These are phyloP conservation scores for Thermochaetoides thermophila DNA, from an alignment of 495 filamentous ascomycete genomes.

Conservation along the genomic window DNA sequence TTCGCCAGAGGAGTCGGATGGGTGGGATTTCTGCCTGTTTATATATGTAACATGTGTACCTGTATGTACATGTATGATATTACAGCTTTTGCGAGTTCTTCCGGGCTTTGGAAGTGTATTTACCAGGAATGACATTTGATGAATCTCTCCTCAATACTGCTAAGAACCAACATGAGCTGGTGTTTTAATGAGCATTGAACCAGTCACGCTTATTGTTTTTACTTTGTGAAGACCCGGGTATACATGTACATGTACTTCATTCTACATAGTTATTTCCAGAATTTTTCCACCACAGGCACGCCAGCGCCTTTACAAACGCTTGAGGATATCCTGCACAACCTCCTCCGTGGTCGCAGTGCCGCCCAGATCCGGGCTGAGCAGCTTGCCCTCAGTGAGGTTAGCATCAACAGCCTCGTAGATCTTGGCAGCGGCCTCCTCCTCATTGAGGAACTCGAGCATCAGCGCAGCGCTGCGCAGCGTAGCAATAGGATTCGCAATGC, in stretches of 20 bases:
- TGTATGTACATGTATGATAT: slow-evolving; percentile 6
- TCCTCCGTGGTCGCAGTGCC: slow-evolving; percentile 77
- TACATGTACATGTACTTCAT: neutral
- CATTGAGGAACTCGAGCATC: slow-evolving; percentile 90
- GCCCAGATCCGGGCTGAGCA: slow-evolving; percentile 82
- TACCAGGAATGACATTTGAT: slow-evolving; percentile 1
- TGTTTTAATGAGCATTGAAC: too few relatives aligned
- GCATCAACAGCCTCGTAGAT: slow-evolving; percentile 88
- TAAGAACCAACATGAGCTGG: too few relatives aligned
- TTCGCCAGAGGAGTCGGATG: too few relatives aligned
- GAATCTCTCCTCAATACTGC: neutral
- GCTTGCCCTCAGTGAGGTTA: slow-evolving; percentile 69
- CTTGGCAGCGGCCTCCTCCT: slow-evolving; percentile 69
- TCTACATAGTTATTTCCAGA: too few relatives aligned
- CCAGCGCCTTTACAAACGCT: slow-evolving; percentile 44
- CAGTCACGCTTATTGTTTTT: too few relatives aligned
- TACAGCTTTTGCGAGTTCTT: neutral
- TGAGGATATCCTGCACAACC: slow-evolving; percentile 80
- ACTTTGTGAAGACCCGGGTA: neutral
- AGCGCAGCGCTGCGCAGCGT: slow-evolving; percentile 81
- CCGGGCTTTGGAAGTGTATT: neutral
- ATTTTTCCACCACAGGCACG: too few relatives aligned
- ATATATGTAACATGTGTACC: neutral
- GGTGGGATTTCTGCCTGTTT: neutral
- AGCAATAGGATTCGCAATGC: slow-evolving; percentile 91